Evolutionary conservation across 2,329 filamentous ascomycete genomes (phyloP).

Genomic region (Sclerotinia spermophila): DNA sequence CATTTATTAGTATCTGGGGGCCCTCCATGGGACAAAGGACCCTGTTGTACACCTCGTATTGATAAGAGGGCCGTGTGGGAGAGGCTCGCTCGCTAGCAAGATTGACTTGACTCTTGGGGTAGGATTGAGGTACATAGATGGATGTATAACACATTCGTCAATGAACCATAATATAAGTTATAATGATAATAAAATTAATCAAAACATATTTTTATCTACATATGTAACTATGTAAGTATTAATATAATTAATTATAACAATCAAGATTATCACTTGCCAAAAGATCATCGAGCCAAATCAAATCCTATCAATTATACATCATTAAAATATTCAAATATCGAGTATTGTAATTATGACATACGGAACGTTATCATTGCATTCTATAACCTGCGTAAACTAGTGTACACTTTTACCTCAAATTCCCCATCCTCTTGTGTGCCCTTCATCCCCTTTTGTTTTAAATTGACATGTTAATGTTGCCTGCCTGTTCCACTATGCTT

Average conservation of each 20-base stretch:
- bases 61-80: too few relatives aligned
- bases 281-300: neutral
- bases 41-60: too few relatives aligned
- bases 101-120: too few relatives aligned
- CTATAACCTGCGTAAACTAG: neutral
- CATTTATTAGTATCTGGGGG: too few relatives aligned
- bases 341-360: too few relatives aligned
- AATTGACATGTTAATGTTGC: neutral
- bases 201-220: neutral
- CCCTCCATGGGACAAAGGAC: too few relatives aligned
- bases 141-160: too few relatives aligned
- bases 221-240: neutral
- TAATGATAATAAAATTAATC: too few relatives aligned
- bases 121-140: too few relatives aligned
- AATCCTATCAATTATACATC: neutral
- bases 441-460: neutral
- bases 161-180: too few relatives aligned
- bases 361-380: neutral
- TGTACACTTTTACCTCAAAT: neutral
- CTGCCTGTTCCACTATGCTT: neutral
- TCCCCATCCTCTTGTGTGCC: neutral
- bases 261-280: neutral
- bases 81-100: too few relatives aligned
- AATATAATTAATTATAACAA: neutral
- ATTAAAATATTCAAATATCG: neutral